These are phyloP conservation scores for Spencermartinsiella europaea DNA, from an alignment of 805 yeast genomes.

Conservation along the genomic window DNA sequence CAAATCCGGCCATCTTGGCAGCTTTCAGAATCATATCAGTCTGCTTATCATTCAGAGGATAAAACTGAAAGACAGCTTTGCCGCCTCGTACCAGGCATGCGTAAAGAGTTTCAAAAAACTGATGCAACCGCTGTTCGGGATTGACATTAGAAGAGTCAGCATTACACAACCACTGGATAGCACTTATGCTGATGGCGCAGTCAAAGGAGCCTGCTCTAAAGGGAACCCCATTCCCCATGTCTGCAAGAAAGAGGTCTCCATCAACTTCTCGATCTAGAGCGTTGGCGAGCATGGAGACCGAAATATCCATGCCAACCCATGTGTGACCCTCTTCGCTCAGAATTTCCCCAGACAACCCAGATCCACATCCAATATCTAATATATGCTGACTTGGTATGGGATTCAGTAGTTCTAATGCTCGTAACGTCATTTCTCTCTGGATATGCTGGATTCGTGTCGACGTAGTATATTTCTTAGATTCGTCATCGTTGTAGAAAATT, in stretches of 20 bases:
- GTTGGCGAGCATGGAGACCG: slow-evolving; percentile 93
- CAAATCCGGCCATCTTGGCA: slow-evolving; percentile 92
- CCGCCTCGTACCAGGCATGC: slow-evolving; percentile 90
- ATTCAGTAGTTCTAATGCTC: slow-evolving; percentile 85
- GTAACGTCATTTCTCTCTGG: slow-evolving; percentile 94
- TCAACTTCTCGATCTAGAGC: slow-evolving; percentile 89
- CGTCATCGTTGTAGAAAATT: slow-evolving; percentile 85
- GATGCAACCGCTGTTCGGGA: slow-evolving; percentile 72
- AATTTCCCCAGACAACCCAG: slow-evolving; percentile 93
- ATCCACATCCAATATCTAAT: slow-evolving; percentile 94
- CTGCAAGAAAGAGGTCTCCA: slow-evolving; percentile 87
- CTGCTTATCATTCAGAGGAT: slow-evolving; percentile 87
- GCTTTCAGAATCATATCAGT: slow-evolving; percentile 69
- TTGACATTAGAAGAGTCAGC: slow-evolving; percentile 81
- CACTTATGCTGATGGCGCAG: slow-evolving; percentile 92
- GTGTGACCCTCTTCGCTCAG: slow-evolving; percentile 87
- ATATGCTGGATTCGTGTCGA: slow-evolving; percentile 97
- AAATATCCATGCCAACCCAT: slow-evolving; percentile 96
- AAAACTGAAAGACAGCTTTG: slow-evolving; percentile 94
- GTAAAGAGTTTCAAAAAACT: slow-evolving; percentile 84
- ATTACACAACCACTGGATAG: slow-evolving; percentile 96
- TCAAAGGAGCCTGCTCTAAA: slow-evolving; percentile 95
- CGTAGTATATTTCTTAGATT: slow-evolving; percentile 82
- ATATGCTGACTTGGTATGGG: slow-evolving; percentile 62
- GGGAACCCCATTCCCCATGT: slow-evolving; percentile 91